Evolutionary conservation across 108 stramenopile genomes (phyloP).

Genomic region (Nitzschia sp.): DNA sequence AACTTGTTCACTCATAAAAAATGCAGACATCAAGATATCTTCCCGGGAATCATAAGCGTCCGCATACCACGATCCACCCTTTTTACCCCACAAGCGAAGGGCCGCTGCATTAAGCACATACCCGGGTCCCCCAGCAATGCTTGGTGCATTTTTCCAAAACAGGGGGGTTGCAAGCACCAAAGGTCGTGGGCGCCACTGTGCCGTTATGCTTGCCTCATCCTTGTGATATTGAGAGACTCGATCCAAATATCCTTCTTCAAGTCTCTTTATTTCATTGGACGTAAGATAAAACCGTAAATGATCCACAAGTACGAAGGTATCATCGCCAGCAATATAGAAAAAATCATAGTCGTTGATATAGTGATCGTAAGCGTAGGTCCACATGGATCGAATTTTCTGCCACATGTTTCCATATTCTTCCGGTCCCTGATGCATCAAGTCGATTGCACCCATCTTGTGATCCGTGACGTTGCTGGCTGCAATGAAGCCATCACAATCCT

Average conservation of each 20-base stretch:
- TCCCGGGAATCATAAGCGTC: background rate
- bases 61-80: background rate
- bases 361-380: conserved; percentile 67
- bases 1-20: background rate
- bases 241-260: conserved; percentile 3
- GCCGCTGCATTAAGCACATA: conserved; percentile 44
- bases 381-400: conserved; percentile 86
- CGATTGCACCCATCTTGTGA: conserved; percentile 43
- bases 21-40: background rate
- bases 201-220: background rate
- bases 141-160: background rate
- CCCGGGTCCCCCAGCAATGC: conserved; percentile 33
- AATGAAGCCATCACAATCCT: conserved; percentile 74
- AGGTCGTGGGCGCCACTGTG: conserved; percentile 7
- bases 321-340: conserved; percentile 80
- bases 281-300: background rate
- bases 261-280: background rate
- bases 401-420: conserved; percentile 88
- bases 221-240: background rate
- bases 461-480: conserved; percentile 69
- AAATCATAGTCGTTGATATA: conserved; percentile 80
- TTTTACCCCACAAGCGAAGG: background rate
- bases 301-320: conserved; percentile 48
- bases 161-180: background rate
- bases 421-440: conserved; percentile 65